phyloP scores from a whole-genome alignment of 192 early-diverging fungal genomes.

The Chytriomyces sp. region DNA sequence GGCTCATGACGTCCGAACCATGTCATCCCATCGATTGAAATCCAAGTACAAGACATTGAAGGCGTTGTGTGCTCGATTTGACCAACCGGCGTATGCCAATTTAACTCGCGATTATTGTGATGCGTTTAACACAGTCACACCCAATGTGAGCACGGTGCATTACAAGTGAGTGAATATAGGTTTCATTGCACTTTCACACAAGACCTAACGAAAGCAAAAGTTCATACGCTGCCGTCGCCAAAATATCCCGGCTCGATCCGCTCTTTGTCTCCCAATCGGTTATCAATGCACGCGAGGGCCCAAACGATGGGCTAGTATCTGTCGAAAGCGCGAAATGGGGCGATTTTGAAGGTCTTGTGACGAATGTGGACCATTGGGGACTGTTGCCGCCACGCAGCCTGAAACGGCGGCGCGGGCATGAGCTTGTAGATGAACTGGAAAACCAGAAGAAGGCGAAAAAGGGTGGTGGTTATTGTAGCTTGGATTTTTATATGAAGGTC shows the following conservation, averaged over 20 bases:
- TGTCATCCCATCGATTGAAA: conserved; percentile 13
- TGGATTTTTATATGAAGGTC: conserved; percentile 27
- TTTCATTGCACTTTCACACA: background rate
- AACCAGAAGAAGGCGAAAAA: conserved; percentile 4
- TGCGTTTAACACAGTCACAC: conserved; percentile 87
- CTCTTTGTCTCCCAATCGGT: conserved; percentile 81
- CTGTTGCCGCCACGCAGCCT: conserved; percentile 60
- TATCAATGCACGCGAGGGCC: conserved; percentile 77
- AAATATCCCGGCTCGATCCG: conserved; percentile 70
- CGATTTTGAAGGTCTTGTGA: conserved; percentile 77
- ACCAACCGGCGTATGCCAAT: conserved; percentile 90
- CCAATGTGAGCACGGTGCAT: conserved; percentile 72
- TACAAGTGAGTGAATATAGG: conserved; percentile 76
- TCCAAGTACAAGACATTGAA: conserved; percentile 57
- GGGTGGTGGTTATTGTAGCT: conserved; percentile 13
- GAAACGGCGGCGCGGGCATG: conserved; percentile 1
- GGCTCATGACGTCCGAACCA: conserved; percentile 10
- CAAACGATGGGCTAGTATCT: conserved; percentile 92
- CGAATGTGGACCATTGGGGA: conserved; percentile 87
- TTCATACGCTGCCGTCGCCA: conserved; percentile 62
- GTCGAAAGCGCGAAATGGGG: conserved; percentile 87
- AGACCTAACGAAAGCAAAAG: background rate
- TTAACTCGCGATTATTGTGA: conserved; percentile 86
- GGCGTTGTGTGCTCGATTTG: conserved; percentile 61
- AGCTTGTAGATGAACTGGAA: conserved; percentile 15